A percentile compares a stretch with the other conserved stretches of the same genome.
phyloP scores from a whole-genome alignment of 179 eudicot species.

The Silene noctiflora region DNA sequence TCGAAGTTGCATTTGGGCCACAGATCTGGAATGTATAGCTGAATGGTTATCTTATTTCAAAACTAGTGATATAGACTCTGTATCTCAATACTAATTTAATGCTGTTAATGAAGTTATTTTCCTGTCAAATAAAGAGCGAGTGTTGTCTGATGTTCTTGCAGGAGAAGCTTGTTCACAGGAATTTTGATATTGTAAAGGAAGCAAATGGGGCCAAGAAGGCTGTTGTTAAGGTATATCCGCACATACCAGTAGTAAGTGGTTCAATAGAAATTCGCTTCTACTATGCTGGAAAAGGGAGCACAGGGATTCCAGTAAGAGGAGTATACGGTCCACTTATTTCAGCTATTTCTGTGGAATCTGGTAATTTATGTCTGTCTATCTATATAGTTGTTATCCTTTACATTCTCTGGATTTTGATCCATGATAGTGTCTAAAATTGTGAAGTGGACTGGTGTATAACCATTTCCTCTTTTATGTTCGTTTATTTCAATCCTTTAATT shows the following conservation, averaged over 20 bases:
- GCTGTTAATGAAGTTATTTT: neutral
- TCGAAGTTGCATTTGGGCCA: neutral
- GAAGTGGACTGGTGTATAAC: no score
- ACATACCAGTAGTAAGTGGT: slow-evolving; percentile 36
- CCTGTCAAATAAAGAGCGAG: neutral
- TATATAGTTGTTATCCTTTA: neutral
- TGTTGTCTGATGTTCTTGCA: slow-evolving; percentile 18
- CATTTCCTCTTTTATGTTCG: no score
- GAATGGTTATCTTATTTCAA: neutral
- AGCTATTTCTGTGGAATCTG: slow-evolving; percentile 63
- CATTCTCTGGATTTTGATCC: neutral
- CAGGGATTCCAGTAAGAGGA: slow-evolving; percentile 63
- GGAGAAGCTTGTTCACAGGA: slow-evolving; percentile 38
- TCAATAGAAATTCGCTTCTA: slow-evolving; percentile 58
- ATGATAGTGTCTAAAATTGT: neutral
- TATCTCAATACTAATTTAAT: neutral
- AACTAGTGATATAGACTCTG: neutral
- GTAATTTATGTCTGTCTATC: slow-evolving; percentile 31
- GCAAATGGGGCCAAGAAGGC: slow-evolving; percentile 32
- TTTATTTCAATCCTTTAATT: neutral
- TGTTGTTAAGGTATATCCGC: slow-evolving; percentile 21
- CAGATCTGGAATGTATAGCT: neutral
- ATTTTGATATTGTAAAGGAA: slow-evolving; percentile 38
- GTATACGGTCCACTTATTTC: slow-evolving; percentile 71
- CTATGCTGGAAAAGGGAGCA: slow-evolving; percentile 79